Evolutionary conservation across 2,329 filamentous ascomycete species (phyloP).

Genomic region (Aureobasidium musti): DNA sequence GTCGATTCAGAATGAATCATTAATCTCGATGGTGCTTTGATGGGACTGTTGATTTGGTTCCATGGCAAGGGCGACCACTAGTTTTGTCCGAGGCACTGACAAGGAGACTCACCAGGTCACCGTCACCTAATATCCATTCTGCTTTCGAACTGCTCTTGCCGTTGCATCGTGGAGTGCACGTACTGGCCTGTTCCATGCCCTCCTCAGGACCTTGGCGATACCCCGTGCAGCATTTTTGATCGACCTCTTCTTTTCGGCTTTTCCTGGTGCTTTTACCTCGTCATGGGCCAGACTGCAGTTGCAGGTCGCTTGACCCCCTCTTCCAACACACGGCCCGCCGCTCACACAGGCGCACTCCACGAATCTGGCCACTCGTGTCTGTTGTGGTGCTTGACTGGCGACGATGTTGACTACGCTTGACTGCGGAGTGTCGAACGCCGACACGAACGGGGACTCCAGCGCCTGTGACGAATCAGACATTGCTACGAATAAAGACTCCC

Average conservation of each 20-base stretch:
- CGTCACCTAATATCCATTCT: not conserved
- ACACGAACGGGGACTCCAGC: not conserved
- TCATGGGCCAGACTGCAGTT: too few relatives aligned
- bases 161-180: not conserved
- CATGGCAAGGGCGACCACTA: not conserved
- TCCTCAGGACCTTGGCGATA: not conserved
- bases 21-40: not conserved
- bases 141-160: not conserved
- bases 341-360: slow-evolving; percentile 7
- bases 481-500: not conserved
- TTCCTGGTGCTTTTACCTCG: not conserved
- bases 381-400: not conserved
- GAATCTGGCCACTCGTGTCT: not conserved
- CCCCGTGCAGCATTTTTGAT: not conserved
- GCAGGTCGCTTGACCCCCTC: slow-evolving; percentile 5
- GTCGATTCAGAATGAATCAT: not conserved
- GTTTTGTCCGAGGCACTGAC: not conserved
- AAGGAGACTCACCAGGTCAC: not conserved
- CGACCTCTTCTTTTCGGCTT: not conserved
- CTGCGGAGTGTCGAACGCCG: slow-evolving; percentile 2
- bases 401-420: not conserved
- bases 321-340: not conserved
- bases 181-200: not conserved
- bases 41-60: too few relatives aligned
- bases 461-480: not conserved